Evolutionary conservation across 306 rosid species (phyloP).

Genomic region (Cercis canadensis): DNA sequence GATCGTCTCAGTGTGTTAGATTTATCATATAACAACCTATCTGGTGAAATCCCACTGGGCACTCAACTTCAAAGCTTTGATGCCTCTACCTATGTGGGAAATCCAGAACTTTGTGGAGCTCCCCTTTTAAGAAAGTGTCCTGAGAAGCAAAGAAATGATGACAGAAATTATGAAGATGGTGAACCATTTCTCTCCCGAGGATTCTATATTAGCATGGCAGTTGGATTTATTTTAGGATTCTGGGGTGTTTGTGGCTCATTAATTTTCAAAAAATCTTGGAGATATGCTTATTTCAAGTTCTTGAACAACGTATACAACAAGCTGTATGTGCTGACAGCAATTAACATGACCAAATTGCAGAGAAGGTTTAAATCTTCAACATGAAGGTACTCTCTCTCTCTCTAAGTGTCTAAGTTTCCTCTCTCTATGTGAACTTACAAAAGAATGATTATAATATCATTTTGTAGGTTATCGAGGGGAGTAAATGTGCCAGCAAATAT

Average conservation of each 20-base stretch:
- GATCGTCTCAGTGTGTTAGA: conserved; percentile 2
- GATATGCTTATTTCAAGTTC: conserved; percentile 17
- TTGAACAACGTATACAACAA: neutral
- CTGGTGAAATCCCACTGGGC: conserved; percentile 16
- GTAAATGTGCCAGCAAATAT: too few species aligned
- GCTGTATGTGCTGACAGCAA: neutral
- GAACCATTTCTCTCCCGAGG: neutral
- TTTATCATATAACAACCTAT: conserved; percentile 36
- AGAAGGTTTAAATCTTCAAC: neutral
- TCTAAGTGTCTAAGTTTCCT: too few species aligned
- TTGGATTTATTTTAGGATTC: conserved; percentile 46
- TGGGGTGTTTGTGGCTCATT: conserved; percentile 38
- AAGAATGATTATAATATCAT: too few species aligned
- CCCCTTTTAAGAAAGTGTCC: conserved; percentile 36
- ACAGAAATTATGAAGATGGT: neutral
- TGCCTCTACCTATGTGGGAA: conserved; percentile 24
- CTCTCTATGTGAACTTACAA: too few species aligned
- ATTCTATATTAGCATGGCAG: conserved; percentile 35
- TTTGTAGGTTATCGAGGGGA: too few species aligned
- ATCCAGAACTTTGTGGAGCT: conserved; percentile 40
- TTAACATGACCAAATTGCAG: neutral
- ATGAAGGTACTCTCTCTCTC: too few species aligned
- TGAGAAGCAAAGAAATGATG: neutral
- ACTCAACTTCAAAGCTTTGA: conserved; percentile 25
- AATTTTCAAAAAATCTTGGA: conserved; percentile 35